phyloP scores from a whole-genome alignment of 2,329 filamentous ascomycete genomes.

The Ambrosiella cleistominuta region DNA sequence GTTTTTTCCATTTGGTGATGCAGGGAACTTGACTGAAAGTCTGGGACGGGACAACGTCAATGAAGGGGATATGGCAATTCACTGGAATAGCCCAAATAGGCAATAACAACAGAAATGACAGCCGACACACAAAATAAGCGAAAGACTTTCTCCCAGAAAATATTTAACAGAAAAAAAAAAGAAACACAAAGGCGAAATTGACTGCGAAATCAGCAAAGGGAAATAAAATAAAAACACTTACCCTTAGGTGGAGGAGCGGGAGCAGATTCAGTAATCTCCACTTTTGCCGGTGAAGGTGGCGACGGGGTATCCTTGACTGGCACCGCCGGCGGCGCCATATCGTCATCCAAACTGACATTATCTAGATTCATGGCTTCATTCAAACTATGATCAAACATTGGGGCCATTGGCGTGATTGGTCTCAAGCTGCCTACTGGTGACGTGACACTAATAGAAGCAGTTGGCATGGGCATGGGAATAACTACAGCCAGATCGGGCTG shows the following conservation, averaged over 20 bases:
- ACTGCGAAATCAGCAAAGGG: background rate
- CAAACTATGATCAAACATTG: slow-evolving; percentile 21
- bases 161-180: background rate
- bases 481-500: slow-evolving; percentile 9
- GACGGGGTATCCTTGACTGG: slow-evolving; percentile 5
- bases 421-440: slow-evolving; percentile 10
- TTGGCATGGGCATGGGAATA: slow-evolving; percentile 12
- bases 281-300: background rate
- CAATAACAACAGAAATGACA: slow-evolving; percentile 1
- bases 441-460: slow-evolving; percentile 9
- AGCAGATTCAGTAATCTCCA: background rate
- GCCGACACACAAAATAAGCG: background rate
- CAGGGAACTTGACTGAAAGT: too few relatives aligned
- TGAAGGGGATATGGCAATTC: background rate
- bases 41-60: background rate
- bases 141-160: background rate
- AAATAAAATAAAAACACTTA: slow-evolving; percentile 4
- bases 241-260: slow-evolving; percentile 9
- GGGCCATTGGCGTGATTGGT: slow-evolving; percentile 11
- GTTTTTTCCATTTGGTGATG: background rate
- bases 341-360: slow-evolving; percentile 51
- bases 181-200: background rate
- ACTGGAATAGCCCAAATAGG: background rate
- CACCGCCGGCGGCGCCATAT: slow-evolving; percentile 19
- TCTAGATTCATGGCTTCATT: slow-evolving; percentile 32